A percentile compares a stretch with the other conserved stretches of the same genome.
Conservation (phyloP, 1,139 yeast species). For the Saccharomyces hybrid region DNA sequence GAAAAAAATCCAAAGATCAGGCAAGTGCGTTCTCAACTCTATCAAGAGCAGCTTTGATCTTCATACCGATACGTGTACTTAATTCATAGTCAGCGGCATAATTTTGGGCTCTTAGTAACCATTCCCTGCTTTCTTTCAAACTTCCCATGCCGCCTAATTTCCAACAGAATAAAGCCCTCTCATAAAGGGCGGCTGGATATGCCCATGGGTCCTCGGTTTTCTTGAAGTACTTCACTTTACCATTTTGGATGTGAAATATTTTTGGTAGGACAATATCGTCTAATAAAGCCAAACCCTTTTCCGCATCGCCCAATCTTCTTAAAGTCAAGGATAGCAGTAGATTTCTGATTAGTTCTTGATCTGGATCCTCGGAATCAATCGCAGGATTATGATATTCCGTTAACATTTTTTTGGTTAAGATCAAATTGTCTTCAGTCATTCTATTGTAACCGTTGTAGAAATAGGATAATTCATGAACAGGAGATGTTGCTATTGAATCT, state of each 20-base stretch:
- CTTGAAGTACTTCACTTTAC: conserved; percentile 38
- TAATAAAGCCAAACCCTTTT: conserved; percentile 54
- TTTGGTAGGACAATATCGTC: conserved; percentile 49
- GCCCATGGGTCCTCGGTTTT: conserved; percentile 72
- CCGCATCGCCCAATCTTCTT: conserved; percentile 54
- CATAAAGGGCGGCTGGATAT: conserved; percentile 83
- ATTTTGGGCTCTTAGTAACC: conserved; percentile 65
- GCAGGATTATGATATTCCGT: conserved; percentile 29
- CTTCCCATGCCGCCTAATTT: conserved; percentile 47
- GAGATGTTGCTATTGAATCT: conserved; percentile 81
- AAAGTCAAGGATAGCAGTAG: conserved; percentile 57
- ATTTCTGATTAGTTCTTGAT: conserved; percentile 62
- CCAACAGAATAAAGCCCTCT: conserved; percentile 82
- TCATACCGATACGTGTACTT: conserved; percentile 85
- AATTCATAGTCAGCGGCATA: conserved; percentile 89
- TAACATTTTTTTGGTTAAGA: conserved; percentile 47
- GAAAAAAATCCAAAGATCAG: too few species aligned
- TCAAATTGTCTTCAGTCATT: conserved; percentile 60
- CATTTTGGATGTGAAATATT: conserved; percentile 24
- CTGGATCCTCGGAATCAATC: conserved; percentile 35
- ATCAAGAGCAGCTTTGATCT: conserved; percentile 80
- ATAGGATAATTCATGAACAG: conserved; percentile 76
- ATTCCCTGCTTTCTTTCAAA: conserved; percentile 51
- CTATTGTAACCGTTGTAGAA: conserved; percentile 91
- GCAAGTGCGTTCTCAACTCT: conserved; percentile 40